These are phyloP conservation scores for Proteromonas lacertae DNA, from an alignment of 352 stramenopile species.

Conservation along the genomic window DNA sequence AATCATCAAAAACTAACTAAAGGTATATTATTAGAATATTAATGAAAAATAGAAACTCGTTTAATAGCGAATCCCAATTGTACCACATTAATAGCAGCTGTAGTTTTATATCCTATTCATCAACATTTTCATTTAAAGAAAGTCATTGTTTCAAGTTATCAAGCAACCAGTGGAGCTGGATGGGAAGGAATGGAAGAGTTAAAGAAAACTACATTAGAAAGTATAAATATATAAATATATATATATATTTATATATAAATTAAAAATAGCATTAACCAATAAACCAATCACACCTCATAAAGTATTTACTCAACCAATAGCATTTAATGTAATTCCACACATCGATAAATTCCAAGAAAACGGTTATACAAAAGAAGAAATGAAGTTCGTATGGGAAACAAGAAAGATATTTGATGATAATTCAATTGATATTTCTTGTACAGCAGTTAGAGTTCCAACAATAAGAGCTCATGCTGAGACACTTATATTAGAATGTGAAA, in stretches of 20 bases:
- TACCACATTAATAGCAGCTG: conserved; percentile 78
- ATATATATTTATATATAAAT: too few species aligned
- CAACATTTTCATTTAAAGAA: conserved; percentile 74
- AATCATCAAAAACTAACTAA: conserved; percentile 30
- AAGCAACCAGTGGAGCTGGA: conserved; percentile 7
- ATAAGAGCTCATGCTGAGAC: conserved; percentile 76
- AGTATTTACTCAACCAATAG: conserved; percentile 76
- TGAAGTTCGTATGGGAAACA: conserved; percentile 90
- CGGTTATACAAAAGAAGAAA: conserved; percentile 94
- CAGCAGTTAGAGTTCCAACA: conserved; percentile 75
- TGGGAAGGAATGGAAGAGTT: conserved; percentile 61
- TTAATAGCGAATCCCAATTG: conserved; percentile 96
- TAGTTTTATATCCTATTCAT: conserved; percentile 79
- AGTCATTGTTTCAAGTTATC: conserved; percentile 47
- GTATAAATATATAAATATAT: conserved; percentile 23
- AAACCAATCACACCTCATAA: not conserved
- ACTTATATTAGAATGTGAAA: conserved; percentile 66
- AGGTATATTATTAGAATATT: conserved; percentile 4
- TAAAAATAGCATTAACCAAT: conserved; percentile 1
- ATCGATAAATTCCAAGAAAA: conserved; percentile 97
- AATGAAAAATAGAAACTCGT: conserved; percentile 17
- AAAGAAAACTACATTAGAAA: conserved; percentile 28
- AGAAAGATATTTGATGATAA: conserved; percentile 77
- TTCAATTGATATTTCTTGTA: conserved; percentile 32
- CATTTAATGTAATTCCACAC: conserved; percentile 95